Evolutionary conservation across 805 yeast species (phyloP).

Genomic region (Zygotorulaspora chibaensis): DNA sequence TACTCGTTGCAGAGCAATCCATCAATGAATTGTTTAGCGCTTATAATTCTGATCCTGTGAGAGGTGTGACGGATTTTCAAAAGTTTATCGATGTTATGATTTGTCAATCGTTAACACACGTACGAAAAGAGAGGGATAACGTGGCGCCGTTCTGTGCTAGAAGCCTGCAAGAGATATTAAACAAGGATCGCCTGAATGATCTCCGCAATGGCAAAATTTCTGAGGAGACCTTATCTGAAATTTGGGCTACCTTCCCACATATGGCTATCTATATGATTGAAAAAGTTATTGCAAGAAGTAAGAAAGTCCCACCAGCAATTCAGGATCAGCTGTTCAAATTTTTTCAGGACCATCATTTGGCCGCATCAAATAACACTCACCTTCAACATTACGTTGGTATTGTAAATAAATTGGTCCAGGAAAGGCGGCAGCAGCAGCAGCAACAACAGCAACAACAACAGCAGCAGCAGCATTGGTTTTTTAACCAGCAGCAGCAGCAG

Average conservation of each 20-base stretch:
- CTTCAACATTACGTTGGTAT: conserved; percentile 33
- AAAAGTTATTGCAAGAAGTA: conserved; percentile 12
- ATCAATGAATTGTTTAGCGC: conserved; percentile 9
- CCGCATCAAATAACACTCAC: conserved; percentile 15
- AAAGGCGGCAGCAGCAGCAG: conserved; percentile 40
- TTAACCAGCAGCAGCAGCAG: conserved; percentile 35
- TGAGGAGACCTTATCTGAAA: conserved; percentile 18
- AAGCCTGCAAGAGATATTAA: conserved; percentile 18
- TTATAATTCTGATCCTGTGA: conserved; percentile 9
- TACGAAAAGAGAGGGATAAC: conserved; percentile 3
- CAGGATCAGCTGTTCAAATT: conserved; percentile 23
- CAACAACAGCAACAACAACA: conserved; percentile 47
- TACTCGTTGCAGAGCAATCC: conserved; percentile 3
- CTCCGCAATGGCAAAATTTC: conserved; percentile 17
- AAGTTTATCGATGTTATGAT: conserved; percentile 18
- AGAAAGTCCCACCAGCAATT: conserved; percentile 6
- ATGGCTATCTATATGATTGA: conserved; percentile 25
- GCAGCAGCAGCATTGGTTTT: conserved; percentile 32
- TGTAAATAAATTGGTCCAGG: conserved; percentile 35
- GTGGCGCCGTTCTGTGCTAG: conserved; percentile 21
- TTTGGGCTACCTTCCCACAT: conserved; percentile 31
- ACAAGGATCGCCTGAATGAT: conserved; percentile 13
- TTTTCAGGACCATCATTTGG: conserved; percentile 20
- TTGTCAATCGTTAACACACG: conserved; percentile 23
- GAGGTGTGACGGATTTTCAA: conserved; percentile 15